Conservation (phyloP, 2,329 filamentous ascomycete species). For the Aspergillus sp. region DNA sequence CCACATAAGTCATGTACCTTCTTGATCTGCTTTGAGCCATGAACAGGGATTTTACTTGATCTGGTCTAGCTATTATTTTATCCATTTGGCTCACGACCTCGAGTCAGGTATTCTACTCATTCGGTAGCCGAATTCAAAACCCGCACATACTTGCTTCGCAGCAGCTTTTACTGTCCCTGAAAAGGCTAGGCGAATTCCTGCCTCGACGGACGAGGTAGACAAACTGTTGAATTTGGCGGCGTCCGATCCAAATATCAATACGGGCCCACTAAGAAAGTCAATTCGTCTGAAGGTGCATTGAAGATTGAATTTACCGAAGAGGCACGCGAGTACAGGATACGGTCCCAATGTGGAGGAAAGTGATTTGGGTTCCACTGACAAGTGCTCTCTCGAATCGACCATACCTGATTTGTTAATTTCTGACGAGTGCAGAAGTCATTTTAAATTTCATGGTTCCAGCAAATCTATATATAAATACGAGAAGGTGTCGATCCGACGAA, state of each 20-base stretch:
- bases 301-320: neutral
- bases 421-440: neutral
- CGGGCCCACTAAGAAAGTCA: too few species aligned
- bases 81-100: too few species aligned
- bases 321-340: too few species aligned
- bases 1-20: too few species aligned
- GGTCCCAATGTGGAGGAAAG: neutral
- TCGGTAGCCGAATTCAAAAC: neutral
- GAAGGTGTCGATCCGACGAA: constrained; percentile 9
- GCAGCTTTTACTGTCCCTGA: neutral
- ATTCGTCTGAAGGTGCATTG: too few species aligned
- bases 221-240: too few species aligned
- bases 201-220: too few species aligned
- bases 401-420: neutral
- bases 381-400: neutral
- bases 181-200: neutral
- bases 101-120: too few species aligned
- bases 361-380: neutral
- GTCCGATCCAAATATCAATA: too few species aligned
- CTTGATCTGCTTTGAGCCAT: too few species aligned
- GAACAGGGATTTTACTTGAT: too few species aligned
- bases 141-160: neutral
- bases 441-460: constrained; percentile 9
- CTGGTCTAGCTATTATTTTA: too few species aligned
- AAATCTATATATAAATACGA: constrained; percentile 23